Evolutionary conservation across 73 alveolate species (phyloP).

Genomic region (Vitrella brassicaformis): DNA sequence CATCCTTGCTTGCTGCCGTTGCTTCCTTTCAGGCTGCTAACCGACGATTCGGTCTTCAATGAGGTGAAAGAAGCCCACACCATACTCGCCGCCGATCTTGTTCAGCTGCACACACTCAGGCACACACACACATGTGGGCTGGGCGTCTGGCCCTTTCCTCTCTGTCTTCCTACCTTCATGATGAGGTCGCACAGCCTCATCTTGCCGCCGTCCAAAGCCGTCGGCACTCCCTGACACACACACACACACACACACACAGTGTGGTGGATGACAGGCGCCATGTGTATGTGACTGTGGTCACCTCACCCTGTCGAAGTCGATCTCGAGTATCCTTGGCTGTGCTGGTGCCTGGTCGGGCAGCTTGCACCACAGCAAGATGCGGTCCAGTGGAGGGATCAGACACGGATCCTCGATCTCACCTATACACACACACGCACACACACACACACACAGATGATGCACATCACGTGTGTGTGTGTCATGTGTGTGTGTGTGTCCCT

Average conservation of each 20-base stretch:
- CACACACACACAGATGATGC: too few relatives aligned
- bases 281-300: too few relatives aligned
- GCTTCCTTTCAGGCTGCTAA: neutral
- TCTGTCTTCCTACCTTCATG: too few relatives aligned
- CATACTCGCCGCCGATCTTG: neutral
- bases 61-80: neutral
- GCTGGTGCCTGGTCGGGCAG: neutral
- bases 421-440: too few relatives aligned
- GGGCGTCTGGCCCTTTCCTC: too few relatives aligned
- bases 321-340: neutral
- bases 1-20: neutral
- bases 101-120: neutral
- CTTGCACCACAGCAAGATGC: neutral
- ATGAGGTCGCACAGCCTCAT: neutral
- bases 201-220: neutral
- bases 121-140: too few relatives aligned
- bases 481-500: too few relatives aligned
- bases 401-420: neutral
- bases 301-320: neutral
- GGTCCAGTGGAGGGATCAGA: neutral
- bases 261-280: neutral
- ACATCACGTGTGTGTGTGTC: too few relatives aligned
- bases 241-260: neutral
- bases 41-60: neutral
- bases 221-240: neutral